phyloP scores from a whole-genome alignment of 2,329 filamentous ascomycete genomes.

The Curvularia verruculosa region DNA sequence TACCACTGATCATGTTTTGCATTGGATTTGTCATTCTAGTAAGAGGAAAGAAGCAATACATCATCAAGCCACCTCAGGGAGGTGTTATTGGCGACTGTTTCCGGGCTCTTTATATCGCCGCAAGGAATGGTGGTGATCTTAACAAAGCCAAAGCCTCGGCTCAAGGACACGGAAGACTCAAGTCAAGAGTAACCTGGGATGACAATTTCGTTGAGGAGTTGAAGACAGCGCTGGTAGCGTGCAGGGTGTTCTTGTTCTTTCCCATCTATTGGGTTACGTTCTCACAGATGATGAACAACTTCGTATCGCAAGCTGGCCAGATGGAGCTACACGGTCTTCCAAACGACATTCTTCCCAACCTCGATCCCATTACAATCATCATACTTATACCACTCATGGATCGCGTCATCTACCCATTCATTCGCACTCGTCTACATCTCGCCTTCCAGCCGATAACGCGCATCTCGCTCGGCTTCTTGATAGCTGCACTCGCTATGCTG shows the following conservation, averaged over 20 bases:
- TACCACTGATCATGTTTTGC: conserved; percentile 70
- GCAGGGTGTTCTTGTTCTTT: conserved; percentile 68
- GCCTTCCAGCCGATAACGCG: conserved; percentile 58
- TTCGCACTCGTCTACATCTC: conserved; percentile 50
- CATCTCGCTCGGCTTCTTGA: conserved; percentile 60
- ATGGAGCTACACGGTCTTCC: conserved; percentile 56
- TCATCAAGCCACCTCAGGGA: conserved; percentile 48
- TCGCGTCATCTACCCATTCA: conserved; percentile 53
- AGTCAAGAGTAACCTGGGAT: conserved; percentile 61
- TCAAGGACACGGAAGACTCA: conserved; percentile 50
- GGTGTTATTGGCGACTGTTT: conserved; percentile 55
- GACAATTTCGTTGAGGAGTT: conserved; percentile 75
- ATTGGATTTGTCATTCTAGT: conserved; percentile 63
- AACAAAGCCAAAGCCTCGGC: conserved; percentile 69
- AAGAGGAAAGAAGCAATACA: conserved; percentile 41
- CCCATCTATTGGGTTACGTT: conserved; percentile 56
- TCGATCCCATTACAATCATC: conserved; percentile 55
- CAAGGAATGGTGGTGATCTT: conserved; percentile 59
- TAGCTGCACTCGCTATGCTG: conserved; percentile 60
- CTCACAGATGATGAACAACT: conserved; percentile 56
- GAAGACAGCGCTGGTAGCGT: conserved; percentile 68
- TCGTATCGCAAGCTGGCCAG: conserved; percentile 55
- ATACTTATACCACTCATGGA: conserved; percentile 56
- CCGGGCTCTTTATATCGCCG: conserved; percentile 63
- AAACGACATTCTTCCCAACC: conserved; percentile 57